Conservation (phyloP, 108 stramenopile genomes). For the Asterionellopsis glacialis region DNA sequence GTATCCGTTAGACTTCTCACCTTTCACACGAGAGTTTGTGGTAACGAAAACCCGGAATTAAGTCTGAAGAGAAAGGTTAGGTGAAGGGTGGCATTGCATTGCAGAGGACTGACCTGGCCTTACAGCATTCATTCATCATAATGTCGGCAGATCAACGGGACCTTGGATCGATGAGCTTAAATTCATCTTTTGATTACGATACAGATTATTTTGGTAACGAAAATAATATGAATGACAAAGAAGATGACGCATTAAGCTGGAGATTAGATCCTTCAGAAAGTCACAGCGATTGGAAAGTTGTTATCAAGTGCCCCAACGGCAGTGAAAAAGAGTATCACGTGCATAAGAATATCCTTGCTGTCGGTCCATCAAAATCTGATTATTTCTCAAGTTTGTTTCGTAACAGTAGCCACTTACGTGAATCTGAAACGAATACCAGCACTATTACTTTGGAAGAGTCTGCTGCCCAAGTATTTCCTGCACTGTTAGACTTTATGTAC, state of each 20-base stretch:
- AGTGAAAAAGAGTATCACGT: constrained; percentile 28
- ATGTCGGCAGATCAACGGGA: too few species aligned
- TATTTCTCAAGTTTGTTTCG: constrained; percentile 39
- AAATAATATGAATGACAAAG: background rate
- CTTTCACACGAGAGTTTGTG: too few species aligned
- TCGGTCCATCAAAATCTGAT: constrained; percentile 35
- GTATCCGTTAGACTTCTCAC: too few species aligned
- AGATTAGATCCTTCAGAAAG: constrained; percentile 19
- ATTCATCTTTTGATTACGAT: too few species aligned
- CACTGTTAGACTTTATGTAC: constrained; percentile 40
- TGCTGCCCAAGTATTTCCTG: constrained; percentile 26
- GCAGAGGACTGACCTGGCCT: too few species aligned
- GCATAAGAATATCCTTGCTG: constrained; percentile 41
- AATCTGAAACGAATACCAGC: constrained; percentile 7
- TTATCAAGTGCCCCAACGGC: constrained; percentile 6
- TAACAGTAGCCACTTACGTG: background rate
- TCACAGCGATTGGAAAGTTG: constrained; percentile 32
- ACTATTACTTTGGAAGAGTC: constrained; percentile 13
- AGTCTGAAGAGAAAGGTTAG: too few species aligned
- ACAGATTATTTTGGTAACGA: too few species aligned
- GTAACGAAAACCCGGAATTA: too few species aligned
- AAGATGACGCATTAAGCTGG: constrained; percentile 25
- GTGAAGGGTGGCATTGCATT: too few species aligned
- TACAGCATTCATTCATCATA: too few species aligned
- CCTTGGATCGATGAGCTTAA: too few species aligned